A percentile compares a stretch with the other conserved stretches of the same genome.
Evolutionary conservation across 2,329 filamentous ascomycete species (phyloP).

Genomic region (Penicillium verrucosum): DNA sequence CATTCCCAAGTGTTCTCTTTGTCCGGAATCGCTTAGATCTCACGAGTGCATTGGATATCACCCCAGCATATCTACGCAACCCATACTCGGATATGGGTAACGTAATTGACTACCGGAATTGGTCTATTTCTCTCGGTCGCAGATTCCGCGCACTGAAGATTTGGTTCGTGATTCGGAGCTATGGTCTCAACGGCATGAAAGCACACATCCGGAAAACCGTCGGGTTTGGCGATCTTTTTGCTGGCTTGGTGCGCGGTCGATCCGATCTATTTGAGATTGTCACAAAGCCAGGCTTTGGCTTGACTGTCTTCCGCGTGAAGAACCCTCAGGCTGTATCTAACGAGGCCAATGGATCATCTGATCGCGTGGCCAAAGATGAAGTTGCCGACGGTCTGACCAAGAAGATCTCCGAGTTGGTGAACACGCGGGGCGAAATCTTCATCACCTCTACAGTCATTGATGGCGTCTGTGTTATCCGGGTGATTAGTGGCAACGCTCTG

Average conservation of each 20-base stretch:
- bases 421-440: constrained; percentile 72
- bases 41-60: constrained; percentile 74
- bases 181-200: constrained; percentile 73
- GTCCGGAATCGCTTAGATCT: constrained; percentile 72
- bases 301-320: constrained; percentile 71
- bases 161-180: constrained; percentile 88
- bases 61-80: constrained; percentile 79
- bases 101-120: constrained; percentile 93
- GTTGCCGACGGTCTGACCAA: constrained; percentile 67
- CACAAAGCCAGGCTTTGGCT: constrained; percentile 69
- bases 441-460: constrained; percentile 73
- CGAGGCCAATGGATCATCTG: constrained; percentile 16
- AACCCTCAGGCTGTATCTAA: constrained; percentile 30
- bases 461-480: constrained; percentile 72
- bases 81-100: constrained; percentile 73
- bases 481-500: constrained; percentile 69
- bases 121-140: constrained; percentile 90
- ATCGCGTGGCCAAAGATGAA: constrained; percentile 40
- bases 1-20: constrained; percentile 66
- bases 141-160: constrained; percentile 87
- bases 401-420: constrained; percentile 71
- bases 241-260: constrained; percentile 55
- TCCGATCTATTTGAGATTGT: constrained; percentile 73
- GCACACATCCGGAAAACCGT: constrained; percentile 70
- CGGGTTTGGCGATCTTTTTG: constrained; percentile 67